Percentiles rank a stretch among this genome's conserved stretches.
Conservation (phyloP, 225 moss, liverwort and hornwort genomes). For the Physcomitrellopsis africana region DNA sequence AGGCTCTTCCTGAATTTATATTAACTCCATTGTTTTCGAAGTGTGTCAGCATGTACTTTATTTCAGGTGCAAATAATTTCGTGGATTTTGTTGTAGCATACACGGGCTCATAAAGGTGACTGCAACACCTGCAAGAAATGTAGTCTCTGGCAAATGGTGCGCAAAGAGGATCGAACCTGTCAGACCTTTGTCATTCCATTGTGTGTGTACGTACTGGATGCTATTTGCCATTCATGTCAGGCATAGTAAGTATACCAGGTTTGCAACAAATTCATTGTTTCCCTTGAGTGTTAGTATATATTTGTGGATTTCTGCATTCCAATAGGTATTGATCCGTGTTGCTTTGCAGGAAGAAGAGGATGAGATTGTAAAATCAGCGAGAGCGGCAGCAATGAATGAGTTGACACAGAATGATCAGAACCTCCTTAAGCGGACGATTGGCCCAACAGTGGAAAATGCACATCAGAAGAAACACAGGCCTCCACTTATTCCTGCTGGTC, state of each 20-base stretch:
- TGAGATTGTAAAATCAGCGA: slow-evolving; percentile 64
- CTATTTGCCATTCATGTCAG: not conserved
- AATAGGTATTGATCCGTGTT: slow-evolving; percentile 9
- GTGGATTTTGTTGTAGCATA: slow-evolving; percentile 58
- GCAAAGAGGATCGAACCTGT: not conserved
- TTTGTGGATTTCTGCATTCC: not conserved
- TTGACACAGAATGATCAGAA: slow-evolving; percentile 59
- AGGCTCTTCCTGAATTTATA: slow-evolving; percentile 7
- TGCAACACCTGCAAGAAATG: slow-evolving; percentile 67
- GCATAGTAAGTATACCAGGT: not conserved
- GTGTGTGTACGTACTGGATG: not conserved
- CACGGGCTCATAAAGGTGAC: slow-evolving; percentile 35
- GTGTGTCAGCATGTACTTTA: not conserved
- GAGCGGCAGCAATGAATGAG: slow-evolving; percentile 73
- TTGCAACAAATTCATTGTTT: too few relatives aligned
- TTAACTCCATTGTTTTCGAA: not conserved
- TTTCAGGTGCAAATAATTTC: slow-evolving; percentile 23
- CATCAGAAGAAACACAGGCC: slow-evolving; percentile 35
- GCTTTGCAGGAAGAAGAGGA: slow-evolving; percentile 70
- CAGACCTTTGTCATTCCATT: slow-evolving; percentile 2
- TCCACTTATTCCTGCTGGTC: slow-evolving; percentile 38
- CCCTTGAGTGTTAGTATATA: too few relatives aligned
- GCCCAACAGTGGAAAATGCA: slow-evolving; percentile 49
- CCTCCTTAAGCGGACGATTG: slow-evolving; percentile 66
- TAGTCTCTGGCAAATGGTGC: slow-evolving; percentile 73